Percentiles rank a stretch among this genome's conserved stretches.
Conservation (phyloP, 176 grass and related monocot genomes). For the Luzula sylvatica region DNA sequence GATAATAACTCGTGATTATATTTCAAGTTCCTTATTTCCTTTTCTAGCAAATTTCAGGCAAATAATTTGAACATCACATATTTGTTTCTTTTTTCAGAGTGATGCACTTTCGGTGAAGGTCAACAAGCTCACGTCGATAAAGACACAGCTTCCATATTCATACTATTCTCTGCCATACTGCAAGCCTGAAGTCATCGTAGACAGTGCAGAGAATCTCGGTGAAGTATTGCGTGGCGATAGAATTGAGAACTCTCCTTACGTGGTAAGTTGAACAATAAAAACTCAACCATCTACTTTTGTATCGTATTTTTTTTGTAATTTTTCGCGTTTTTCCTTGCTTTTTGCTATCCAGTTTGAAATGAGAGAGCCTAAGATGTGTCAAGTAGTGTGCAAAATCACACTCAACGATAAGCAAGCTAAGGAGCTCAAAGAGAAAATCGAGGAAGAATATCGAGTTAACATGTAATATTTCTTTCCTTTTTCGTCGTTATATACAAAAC, state of each 20-base stretch:
- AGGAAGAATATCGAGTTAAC: conserved; percentile 82
- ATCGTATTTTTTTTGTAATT: neutral
- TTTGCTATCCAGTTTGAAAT: conserved; percentile 65
- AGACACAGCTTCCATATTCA: conserved; percentile 84
- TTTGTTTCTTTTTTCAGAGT: conserved; percentile 35
- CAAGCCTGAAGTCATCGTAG: conserved; percentile 50
- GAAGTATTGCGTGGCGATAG: conserved; percentile 88
- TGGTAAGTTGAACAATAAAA: conserved; percentile 27
- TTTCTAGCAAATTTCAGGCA: too few species aligned
- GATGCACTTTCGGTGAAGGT: conserved; percentile 58
- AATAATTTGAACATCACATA: neutral
- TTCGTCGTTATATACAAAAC: neutral
- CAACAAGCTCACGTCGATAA: conserved; percentile 84
- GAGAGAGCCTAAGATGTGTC: conserved; percentile 76
- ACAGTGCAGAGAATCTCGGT: conserved; percentile 81
- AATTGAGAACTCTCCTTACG: conserved; percentile 78
- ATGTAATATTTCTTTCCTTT: conserved; percentile 32
- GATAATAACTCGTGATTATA: too few species aligned
- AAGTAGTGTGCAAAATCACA: conserved; percentile 64
- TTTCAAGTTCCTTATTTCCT: too few species aligned
- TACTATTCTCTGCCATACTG: conserved; percentile 90
- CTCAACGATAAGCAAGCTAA: conserved; percentile 61
- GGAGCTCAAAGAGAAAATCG: conserved; percentile 78
- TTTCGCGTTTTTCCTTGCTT: neutral
- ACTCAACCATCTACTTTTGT: neutral